phyloP scores from a whole-genome alignment of 441 rosid genomes.

The Gossypium trilobum region DNA sequence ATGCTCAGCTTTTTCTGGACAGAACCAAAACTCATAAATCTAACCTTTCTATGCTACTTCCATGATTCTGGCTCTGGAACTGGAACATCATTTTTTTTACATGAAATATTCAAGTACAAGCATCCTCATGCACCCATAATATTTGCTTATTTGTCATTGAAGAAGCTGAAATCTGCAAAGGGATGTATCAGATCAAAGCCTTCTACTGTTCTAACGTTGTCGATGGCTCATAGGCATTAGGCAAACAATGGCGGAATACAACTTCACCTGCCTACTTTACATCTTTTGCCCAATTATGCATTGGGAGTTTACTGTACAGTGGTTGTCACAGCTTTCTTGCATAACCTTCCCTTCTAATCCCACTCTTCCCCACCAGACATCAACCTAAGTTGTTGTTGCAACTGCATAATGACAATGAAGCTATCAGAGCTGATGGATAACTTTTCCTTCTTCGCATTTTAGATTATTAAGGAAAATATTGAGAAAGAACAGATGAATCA shows the following conservation, averaged over 20 bases:
- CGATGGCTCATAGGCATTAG: slow-evolving; percentile 13
- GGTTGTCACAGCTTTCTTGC: slow-evolving; percentile 23
- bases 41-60: neutral
- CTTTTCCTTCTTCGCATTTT: neutral
- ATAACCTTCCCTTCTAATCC: slow-evolving; percentile 35
- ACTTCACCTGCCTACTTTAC: slow-evolving; percentile 21
- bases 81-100: neutral
- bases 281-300: slow-evolving; percentile 28
- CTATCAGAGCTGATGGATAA: neutral
- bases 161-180: slow-evolving; percentile 13
- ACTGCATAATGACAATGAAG: slow-evolving; percentile 35
- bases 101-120: neutral
- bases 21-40: neutral
- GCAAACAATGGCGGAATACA: slow-evolving; percentile 13
- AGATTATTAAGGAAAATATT: neutral
- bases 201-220: slow-evolving; percentile 4
- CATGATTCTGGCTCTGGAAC: neutral
- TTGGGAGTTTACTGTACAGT: slow-evolving; percentile 19
- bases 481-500: neutral
- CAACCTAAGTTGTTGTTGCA: slow-evolving; percentile 63
- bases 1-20: neutral
- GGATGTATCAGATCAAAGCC: neutral
- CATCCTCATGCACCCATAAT: neutral
- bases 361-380: slow-evolving; percentile 45
- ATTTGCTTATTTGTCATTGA: slow-evolving; percentile 18